Evolutionary conservation across 805 yeast species (phyloP).

Genomic region (Lachancea mirantina): DNA sequence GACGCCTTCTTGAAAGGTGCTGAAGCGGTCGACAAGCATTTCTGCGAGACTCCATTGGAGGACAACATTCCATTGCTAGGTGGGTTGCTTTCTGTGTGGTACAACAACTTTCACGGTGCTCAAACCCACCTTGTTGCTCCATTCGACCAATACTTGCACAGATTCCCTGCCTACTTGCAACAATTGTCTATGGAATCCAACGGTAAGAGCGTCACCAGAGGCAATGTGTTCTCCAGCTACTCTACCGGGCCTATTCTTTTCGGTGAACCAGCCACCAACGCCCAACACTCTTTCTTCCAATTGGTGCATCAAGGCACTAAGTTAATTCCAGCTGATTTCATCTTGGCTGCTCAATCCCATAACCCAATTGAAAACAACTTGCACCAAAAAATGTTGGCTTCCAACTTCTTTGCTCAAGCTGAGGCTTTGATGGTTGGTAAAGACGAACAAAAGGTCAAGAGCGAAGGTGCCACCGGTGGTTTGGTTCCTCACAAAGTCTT

Average conservation of each 20-base stretch:
- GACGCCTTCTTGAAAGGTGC: conserved; percentile 93
- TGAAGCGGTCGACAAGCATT: conserved; percentile 93
- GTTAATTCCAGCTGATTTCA: conserved; percentile 93
- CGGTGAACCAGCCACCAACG: conserved; percentile 98
- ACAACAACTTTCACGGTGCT: conserved; percentile 96
- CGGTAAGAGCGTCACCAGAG: conserved; percentile 95
- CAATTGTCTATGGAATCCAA: conserved; percentile 98
- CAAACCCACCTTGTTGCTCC: conserved; percentile 98
- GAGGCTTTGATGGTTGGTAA: conserved; percentile 98
- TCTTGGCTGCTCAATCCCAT: conserved; percentile 94
- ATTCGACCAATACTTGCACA: conserved; percentile 95
- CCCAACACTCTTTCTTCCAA: conserved; percentile 99
- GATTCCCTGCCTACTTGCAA: conserved; percentile 99
- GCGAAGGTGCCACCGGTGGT: conserved; percentile 83
- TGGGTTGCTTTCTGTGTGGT: conserved; percentile 94
- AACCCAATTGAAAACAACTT: conserved; percentile 91
- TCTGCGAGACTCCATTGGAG: conserved; percentile 74
- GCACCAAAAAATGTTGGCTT: conserved; percentile 98
- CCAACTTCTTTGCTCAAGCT: conserved; percentile 96
- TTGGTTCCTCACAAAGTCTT: conserved; percentile 93
- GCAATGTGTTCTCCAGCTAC: conserved; percentile 83
- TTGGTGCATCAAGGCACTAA: conserved; percentile 98
- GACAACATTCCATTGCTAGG: conserved; percentile 90
- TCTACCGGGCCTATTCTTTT: conserved; percentile 93
- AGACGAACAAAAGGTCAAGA: conserved; percentile 70